phyloP scores from a whole-genome alignment of 257 asterid species.

The Pogostemon cablin region DNA sequence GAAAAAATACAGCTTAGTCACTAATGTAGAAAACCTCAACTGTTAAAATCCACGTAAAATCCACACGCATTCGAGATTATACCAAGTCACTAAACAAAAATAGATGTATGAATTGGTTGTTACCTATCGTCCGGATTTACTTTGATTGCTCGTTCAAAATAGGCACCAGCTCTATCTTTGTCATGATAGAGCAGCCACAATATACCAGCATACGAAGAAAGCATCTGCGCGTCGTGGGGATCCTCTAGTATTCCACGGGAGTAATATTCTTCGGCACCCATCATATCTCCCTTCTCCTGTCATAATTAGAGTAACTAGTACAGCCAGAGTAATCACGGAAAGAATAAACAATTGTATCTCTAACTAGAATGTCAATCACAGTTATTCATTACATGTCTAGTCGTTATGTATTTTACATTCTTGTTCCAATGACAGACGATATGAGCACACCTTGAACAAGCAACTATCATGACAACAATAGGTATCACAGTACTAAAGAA shows the following conservation, averaged over 20 bases:
- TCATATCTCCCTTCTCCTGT: slow-evolving; percentile 73
- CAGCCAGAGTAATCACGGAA: not conserved
- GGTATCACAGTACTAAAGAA: not conserved
- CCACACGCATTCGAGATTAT: not conserved
- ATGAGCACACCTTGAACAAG: not conserved
- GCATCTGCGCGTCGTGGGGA: slow-evolving; percentile 65
- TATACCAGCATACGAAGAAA: slow-evolving; percentile 60
- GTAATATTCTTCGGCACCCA: slow-evolving; percentile 74
- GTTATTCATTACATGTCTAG: not conserved
- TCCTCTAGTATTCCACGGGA: slow-evolving; percentile 61
- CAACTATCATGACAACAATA: not conserved
- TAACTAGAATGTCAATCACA: not conserved
- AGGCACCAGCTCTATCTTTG: slow-evolving; percentile 55
- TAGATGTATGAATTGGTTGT: slow-evolving; percentile 9
- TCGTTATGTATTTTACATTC: not conserved
- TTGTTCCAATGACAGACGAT: not conserved
- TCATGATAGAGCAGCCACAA: slow-evolving; percentile 71
- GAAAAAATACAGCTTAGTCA: not conserved
- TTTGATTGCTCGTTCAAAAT: slow-evolving; percentile 66
- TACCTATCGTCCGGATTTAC: slow-evolving; percentile 74
- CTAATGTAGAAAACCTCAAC: not conserved
- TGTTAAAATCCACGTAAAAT: not conserved
- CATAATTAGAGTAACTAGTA: slow-evolving; percentile 12
- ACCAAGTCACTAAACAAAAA: not conserved
- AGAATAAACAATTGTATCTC: not conserved